Evolutionary conservation across 2,329 filamentous ascomycete species (phyloP).

Genomic region (Neopestalotiopsis sp.): DNA sequence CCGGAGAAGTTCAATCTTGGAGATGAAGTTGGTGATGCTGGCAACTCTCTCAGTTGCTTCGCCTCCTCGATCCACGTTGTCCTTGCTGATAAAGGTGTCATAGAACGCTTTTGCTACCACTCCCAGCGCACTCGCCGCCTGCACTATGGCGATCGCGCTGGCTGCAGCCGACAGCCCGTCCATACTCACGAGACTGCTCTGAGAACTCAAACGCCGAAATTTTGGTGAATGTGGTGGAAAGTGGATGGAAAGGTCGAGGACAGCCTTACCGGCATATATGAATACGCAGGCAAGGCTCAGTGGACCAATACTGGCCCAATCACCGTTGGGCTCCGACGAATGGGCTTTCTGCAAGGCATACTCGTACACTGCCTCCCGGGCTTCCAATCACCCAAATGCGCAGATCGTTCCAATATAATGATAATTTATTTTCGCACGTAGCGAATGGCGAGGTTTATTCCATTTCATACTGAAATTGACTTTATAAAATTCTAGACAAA

Average conservation of each 20-base stretch:
- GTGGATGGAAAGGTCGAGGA: not conserved
- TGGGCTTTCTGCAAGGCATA: not conserved
- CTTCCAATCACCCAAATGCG: not conserved
- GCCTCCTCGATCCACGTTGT: not conserved
- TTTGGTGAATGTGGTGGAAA: not conserved
- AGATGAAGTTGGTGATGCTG: not conserved
- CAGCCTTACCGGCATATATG: not conserved
- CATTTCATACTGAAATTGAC: too few species aligned
- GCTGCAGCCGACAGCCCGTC: slow-evolving; percentile 7
- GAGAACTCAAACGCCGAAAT: too few species aligned
- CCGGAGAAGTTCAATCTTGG: not conserved
- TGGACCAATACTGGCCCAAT: not conserved
- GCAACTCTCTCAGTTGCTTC: not conserved
- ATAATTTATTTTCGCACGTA: too few species aligned
- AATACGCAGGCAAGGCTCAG: not conserved
- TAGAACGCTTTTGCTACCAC: slow-evolving; percentile 9
- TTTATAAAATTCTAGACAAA: not conserved
- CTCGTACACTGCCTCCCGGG: not conserved
- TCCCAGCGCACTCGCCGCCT: not conserved
- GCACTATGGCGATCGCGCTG: slow-evolving; percentile 10
- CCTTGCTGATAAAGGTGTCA: slow-evolving; percentile 15
- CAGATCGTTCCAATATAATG: not conserved
- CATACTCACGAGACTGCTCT: not conserved
- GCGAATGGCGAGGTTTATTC: too few species aligned
- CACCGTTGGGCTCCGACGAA: not conserved